Evolutionary conservation across 139 green algal genomes (phyloP), one percentile per base, ranked within the genome.

Genomic region (Coelastrella sp.): DNA sequence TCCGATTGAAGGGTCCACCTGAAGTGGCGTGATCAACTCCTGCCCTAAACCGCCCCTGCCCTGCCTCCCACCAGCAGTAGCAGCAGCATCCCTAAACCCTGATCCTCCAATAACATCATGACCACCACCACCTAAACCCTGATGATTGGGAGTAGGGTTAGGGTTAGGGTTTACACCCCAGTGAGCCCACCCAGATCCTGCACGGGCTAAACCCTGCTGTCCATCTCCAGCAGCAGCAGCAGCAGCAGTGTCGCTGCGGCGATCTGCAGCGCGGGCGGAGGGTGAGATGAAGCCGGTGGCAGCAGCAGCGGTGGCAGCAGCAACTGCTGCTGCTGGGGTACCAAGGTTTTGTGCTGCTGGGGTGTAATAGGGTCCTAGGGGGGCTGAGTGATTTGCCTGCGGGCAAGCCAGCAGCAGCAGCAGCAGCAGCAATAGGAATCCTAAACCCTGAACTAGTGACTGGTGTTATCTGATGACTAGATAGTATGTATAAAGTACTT

Each of bases 1-100:
- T n/a, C 74, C 95, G 19, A 99, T 92, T 8, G 89, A 96, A 10
- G 96, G 90, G 92, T 99, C 97, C 70, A 99, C 97, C 85, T 91
- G 88, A 19, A 98, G 59, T 0, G 96, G 96, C 8, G 94, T 97
- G 84, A 98, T 97, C 49, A 88, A 57, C 91, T 98, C 96, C 22
- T 95, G 95, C 19, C 85, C 85, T 7, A 90, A 22, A 25, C 85
- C 85, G 0, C 58, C 73, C 10, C 74, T 59, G 6, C 59, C 58
- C 57, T 84, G 1, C 25, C 82, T 78, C 8, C 61, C 82, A 56
- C 82, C 82, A 87, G 82, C 82, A 78, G 63, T 78, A 79, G 84
- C 49, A 68, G 84, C 84, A 73, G 84, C 84, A 80, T 75, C 68
- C 66, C 56, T 25, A 22, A 56, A 73, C 35, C n/a, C 22, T 27